Percentiles rank a stretch among this genome's conserved stretches.
phyloP scores from a whole-genome alignment of 257 asterid genomes.

The Solanum bulbocastanum region DNA sequence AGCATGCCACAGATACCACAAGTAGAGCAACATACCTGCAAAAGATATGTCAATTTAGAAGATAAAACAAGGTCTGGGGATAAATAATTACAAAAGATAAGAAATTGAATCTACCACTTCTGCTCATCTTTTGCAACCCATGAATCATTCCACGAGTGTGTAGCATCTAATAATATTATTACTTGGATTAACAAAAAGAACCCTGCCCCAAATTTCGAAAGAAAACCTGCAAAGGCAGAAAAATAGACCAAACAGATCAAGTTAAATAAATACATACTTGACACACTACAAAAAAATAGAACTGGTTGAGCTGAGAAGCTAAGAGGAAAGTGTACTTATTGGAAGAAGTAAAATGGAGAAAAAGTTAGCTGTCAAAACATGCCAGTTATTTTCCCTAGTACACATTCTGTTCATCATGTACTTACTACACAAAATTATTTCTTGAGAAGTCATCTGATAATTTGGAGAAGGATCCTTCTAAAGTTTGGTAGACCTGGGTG shows the following conservation, averaged over 20 bases:
- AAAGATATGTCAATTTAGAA: slow-evolving; percentile 2
- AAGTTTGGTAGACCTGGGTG: background rate
- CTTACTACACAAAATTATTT: background rate
- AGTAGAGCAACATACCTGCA: slow-evolving; percentile 83
- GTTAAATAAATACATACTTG: background rate
- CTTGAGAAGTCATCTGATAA: background rate
- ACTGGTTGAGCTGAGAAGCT: background rate
- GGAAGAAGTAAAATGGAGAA: background rate
- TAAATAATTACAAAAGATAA: background rate
- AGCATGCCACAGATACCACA: slow-evolving; percentile 66
- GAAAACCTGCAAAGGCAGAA: slow-evolving; percentile 42
- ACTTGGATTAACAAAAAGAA: slow-evolving; percentile 85
- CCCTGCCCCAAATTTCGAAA: slow-evolving; percentile 97
- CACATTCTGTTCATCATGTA: background rate
- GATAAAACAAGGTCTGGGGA: background rate
- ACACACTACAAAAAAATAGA: background rate
- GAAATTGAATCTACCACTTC: slow-evolving; percentile 55
- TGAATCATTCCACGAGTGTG: slow-evolving; percentile 94
- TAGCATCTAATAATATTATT: slow-evolving; percentile 68
- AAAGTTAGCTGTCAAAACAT: background rate
- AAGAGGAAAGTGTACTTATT: background rate
- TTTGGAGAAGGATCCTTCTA: background rate
- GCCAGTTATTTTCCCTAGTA: background rate
- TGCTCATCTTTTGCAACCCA: slow-evolving; percentile 97
- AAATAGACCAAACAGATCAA: background rate